Percentiles rank a stretch among this genome's conserved stretches.
phyloP scores from a whole-genome alignment of 768 basidiomycete genomes.

The Pisolithus sp. region DNA sequence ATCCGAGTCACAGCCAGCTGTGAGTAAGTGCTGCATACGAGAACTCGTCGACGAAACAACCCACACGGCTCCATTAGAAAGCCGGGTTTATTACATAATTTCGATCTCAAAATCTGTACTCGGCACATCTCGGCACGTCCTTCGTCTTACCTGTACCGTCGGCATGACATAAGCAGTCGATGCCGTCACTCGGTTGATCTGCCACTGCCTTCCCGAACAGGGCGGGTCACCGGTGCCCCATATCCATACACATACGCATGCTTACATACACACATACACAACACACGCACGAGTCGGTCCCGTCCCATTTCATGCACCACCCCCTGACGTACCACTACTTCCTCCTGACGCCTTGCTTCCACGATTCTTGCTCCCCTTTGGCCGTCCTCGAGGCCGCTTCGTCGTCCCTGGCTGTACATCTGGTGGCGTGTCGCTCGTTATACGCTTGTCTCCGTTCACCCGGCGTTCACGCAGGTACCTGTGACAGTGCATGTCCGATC shows the following conservation, averaged over 20 bases:
- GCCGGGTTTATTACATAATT: constrained; percentile 4
- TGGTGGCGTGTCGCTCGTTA: constrained; percentile 17
- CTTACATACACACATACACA: neutral
- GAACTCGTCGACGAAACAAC: neutral
- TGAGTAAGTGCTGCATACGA: neutral
- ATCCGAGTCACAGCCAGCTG: neutral
- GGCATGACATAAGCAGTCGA: constrained; percentile 1
- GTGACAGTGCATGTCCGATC: neutral
- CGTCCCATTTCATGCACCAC: neutral
- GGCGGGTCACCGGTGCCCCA: neutral
- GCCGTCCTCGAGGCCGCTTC: constrained; percentile 59
- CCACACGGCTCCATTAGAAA: constrained; percentile 1
- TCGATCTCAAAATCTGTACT: neutral
- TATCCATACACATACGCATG: neutral
- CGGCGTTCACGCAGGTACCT: constrained; percentile 63
- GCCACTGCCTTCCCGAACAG: neutral
- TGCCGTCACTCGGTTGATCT: neutral
- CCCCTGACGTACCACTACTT: constrained; percentile 4
- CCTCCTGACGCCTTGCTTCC: constrained; percentile 13
- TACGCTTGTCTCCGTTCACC: constrained; percentile 41
- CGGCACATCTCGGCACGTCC: constrained; percentile 4
- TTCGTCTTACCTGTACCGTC: neutral
- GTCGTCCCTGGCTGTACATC: constrained; percentile 23
- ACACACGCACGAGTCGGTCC: neutral
- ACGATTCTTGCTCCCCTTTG: constrained; percentile 65